Base-by-base conservation (phyloP, 345 rosid species). In the Cardamine resedifolia region DNA sequence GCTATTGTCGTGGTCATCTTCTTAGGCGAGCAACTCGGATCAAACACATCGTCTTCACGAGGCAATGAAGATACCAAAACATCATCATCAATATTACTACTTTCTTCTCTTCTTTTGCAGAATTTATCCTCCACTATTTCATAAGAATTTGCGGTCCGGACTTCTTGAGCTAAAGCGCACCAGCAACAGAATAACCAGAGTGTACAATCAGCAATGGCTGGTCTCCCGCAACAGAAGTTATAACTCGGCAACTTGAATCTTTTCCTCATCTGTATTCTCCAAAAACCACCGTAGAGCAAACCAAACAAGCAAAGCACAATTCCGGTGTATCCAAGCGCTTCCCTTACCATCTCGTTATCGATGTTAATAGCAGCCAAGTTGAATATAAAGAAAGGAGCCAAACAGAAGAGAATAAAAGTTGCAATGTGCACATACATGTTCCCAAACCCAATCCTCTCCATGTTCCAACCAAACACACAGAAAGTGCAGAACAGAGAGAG, bases 401-500 rank as follows among this genome's bases (percentile, higher is more conserved):
- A 62, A 82, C 97, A 94, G 61, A 94, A 94, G 67, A 91, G 88
- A 47, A 87, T 52, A 75, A 91, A 94, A 14, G 97, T 94, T 6
- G 95, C 95, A 39, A 91, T 84, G 75, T 94, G 97, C 21, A 91
- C 98, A 68, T 89, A 94, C 96, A 89, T 89, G 84, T 94, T 94
- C 39, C 98, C 98, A 48, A 91, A 89, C 12, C 97, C 95, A 3
- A 91, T 85, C 74, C 96, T 85, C 79, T 95, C 97, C 99, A 91
- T 89, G 78, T 95, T 91, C 97, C 97, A 89, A 51, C 98, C 97
- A 27, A 94, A 94, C 55, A 95, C 93, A 83, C 95, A 95, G 78
- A 84, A 89, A 33, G 76, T 82, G 70, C 99, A 94, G 76, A 91
- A 87, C 18, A 87, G 78, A 2, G 97, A 95, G 15, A 95, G 85